phyloP scores from a whole-genome alignment of 495 filamentous ascomycete species.

The Aspergillus ellipticus region DNA sequence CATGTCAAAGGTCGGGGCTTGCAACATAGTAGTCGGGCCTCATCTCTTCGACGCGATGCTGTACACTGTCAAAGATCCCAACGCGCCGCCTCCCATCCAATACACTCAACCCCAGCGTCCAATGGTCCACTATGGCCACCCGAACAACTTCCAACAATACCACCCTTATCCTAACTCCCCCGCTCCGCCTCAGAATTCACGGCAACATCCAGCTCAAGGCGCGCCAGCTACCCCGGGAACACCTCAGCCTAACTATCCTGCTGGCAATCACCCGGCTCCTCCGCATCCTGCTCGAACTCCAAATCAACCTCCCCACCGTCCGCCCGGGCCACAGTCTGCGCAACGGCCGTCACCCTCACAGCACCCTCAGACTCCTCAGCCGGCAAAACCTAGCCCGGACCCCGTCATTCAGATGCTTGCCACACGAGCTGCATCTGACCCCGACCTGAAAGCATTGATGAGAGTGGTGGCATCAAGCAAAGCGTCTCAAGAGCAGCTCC shows the following conservation, averaged over 20 bases:
- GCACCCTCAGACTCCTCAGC: slow-evolving; percentile 33
- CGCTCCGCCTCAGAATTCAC: slow-evolving; percentile 32
- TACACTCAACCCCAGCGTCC: slow-evolving; percentile 52
- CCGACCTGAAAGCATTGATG: slow-evolving; percentile 92
- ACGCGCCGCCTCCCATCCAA: slow-evolving; percentile 45
- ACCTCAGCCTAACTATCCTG: slow-evolving; percentile 19
- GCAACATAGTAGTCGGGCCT: slow-evolving; percentile 81
- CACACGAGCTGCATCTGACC: slow-evolving; percentile 78
- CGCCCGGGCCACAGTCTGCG: slow-evolving; percentile 28
- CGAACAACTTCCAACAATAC: slow-evolving; percentile 49
- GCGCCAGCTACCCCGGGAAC: slow-evolving; percentile 13
- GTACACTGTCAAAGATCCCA: slow-evolving; percentile 75
- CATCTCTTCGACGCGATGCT: slow-evolving; percentile 87
- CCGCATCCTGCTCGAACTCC: slow-evolving; percentile 23
- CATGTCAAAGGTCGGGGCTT: slow-evolving; percentile 78
- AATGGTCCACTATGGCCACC: slow-evolving; percentile 68
- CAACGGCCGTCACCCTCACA: slow-evolving; percentile 32
- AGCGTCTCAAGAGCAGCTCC: slow-evolving; percentile 74
- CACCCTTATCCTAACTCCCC: slow-evolving; percentile 44
- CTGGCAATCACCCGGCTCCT: slow-evolving; percentile 24
- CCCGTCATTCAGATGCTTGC: slow-evolving; percentile 95
- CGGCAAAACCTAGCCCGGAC: slow-evolving; percentile 62
- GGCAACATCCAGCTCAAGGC: slow-evolving; percentile 20
- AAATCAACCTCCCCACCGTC: slow-evolving; percentile 26
- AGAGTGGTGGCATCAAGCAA: slow-evolving; percentile 86